Conservation (phyloP, 257 asterid genomes). For the Solanum etuberosum region DNA sequence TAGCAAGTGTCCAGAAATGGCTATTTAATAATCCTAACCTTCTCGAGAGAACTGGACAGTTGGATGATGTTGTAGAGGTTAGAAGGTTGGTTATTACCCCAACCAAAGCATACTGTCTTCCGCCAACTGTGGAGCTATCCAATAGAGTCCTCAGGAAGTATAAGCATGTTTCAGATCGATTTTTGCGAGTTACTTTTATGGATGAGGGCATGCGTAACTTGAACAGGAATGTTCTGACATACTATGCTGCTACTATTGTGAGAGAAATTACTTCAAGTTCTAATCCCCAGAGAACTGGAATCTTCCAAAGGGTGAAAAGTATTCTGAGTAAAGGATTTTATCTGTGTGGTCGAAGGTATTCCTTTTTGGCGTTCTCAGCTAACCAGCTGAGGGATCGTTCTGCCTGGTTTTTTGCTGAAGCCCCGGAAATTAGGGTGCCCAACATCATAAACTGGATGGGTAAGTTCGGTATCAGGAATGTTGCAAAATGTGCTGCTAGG, state of each 20-base stretch:
- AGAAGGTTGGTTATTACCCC: conserved; percentile 79
- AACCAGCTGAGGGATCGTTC: conserved; percentile 88
- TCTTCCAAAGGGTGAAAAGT: conserved; percentile 61
- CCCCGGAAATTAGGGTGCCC: conserved; percentile 17
- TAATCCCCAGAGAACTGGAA: conserved; percentile 46
- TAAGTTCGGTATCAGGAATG: conserved; percentile 35
- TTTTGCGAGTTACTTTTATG: conserved; percentile 87
- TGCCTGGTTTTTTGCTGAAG: conserved; percentile 96
- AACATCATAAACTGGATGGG: conserved; percentile 80
- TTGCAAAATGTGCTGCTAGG: conserved; percentile 94
- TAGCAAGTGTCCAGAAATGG: conserved; percentile 44
- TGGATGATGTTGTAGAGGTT: conserved; percentile 62
- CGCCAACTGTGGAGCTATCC: conserved; percentile 79
- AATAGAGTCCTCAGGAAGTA: conserved; percentile 76
- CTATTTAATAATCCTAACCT: conserved; percentile 55
- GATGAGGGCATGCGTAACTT: conserved; percentile 84
- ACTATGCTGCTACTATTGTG: conserved; percentile 46
- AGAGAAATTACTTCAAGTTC: conserved; percentile 32
- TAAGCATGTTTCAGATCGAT: conserved; percentile 49
- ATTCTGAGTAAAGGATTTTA: conserved; percentile 41
- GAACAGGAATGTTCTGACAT: conserved; percentile 45
- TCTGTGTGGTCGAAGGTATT: conserved; percentile 69
- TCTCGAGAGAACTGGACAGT: conserved; percentile 39
- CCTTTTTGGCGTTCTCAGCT: conserved; percentile 84
- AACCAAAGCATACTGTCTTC: conserved; percentile 74